These are phyloP conservation scores for Ophiostoma pallidulum DNA, from an alignment of 2,329 filamentous ascomycete genomes.

Conservation along the genomic window DNA sequence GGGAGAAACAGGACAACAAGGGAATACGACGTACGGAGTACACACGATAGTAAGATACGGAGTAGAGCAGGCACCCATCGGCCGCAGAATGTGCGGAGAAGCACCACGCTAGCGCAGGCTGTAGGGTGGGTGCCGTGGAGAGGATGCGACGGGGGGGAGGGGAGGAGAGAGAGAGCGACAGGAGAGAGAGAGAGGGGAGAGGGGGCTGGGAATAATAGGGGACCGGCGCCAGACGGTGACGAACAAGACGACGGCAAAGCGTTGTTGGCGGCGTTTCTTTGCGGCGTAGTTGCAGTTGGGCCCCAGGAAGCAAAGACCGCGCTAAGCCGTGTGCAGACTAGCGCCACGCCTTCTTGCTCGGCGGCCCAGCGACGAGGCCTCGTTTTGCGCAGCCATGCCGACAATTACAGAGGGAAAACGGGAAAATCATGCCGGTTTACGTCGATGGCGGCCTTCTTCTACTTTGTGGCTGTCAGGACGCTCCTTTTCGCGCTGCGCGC, in stretches of 20 bases:
- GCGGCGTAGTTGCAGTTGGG: no score
- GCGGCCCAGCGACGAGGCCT: no score
- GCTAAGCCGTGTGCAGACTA: background rate
- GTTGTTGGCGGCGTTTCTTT: no score
- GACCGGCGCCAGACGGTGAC: no score
- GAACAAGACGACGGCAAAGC: no score
- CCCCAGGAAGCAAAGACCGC: background rate
- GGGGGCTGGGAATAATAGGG: no score
- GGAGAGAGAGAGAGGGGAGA: no score
- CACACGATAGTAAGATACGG: background rate
- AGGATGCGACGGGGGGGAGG: background rate
- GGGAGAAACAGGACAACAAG: no score
- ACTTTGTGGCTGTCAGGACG: no score
- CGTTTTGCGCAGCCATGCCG: constrained; percentile 17
- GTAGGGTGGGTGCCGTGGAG: background rate
- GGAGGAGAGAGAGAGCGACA: background rate
- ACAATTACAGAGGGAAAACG: constrained; percentile 7
- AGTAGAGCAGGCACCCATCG: constrained; percentile 2
- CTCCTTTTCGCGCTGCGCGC: no score
- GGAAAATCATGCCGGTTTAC: no score
- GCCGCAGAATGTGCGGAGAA: constrained; percentile 14
- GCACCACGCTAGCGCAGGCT: constrained; percentile 10
- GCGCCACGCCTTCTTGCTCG: constrained; percentile 16
- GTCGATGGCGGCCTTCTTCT: no score
- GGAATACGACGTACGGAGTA: background rate